Conservation (phyloP, 2,329 filamentous ascomycete species). For the Fusarium metavorans region DNA sequence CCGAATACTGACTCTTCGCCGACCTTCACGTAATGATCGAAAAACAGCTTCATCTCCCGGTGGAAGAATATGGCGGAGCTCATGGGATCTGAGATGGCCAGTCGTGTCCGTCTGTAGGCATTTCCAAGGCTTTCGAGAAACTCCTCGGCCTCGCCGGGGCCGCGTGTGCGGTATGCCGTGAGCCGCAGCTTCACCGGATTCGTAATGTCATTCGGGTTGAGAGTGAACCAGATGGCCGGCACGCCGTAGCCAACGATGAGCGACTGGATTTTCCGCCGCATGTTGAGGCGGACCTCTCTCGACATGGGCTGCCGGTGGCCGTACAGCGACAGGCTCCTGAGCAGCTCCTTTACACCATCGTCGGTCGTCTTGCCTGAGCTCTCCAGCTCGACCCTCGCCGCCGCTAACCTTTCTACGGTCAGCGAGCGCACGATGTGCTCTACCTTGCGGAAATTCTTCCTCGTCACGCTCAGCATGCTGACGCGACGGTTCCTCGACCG, state of each 20-base stretch:
- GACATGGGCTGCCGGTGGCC: neutral
- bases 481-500: neutral
- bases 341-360: neutral
- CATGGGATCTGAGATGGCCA: conserved; percentile 6
- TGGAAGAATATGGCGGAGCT: conserved; percentile 14
- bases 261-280: neutral
- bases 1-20: conserved; percentile 1
- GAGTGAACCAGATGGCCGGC: conserved; percentile 5
- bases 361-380: neutral
- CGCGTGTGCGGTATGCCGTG: neutral
- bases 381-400: neutral
- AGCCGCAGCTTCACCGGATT: conserved; percentile 1
- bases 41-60: conserved; percentile 5
- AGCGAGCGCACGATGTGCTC: neutral
- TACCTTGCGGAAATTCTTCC: too few relatives aligned
- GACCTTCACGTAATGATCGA: conserved; percentile 1
- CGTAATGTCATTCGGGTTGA: conserved; percentile 1
- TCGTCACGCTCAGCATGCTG: too few relatives aligned
- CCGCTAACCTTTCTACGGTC: neutral
- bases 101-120: neutral
- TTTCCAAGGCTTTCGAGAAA: neutral
- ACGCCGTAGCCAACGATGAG: neutral
- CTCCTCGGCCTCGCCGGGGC: neutral
- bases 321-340: neutral
- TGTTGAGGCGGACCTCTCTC: neutral